Conservation (phyloP, 768 basidiomycete genomes). For the Tulasnella calospora region DNA sequence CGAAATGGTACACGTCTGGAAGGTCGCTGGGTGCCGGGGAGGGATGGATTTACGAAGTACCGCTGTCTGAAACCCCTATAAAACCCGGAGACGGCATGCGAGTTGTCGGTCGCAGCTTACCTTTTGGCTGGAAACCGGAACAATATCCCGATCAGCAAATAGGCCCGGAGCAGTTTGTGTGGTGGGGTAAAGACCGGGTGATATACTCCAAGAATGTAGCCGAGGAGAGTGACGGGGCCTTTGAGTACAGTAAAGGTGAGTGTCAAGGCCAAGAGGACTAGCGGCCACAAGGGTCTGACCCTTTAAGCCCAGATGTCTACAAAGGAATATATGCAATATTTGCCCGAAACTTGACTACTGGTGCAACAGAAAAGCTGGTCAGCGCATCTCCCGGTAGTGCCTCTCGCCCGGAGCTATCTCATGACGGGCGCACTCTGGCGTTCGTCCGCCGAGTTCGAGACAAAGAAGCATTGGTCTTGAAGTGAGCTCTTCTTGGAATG, state of each 20-base stretch:
- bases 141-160: slow-evolving; percentile 66
- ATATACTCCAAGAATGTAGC: slow-evolving; percentile 63
- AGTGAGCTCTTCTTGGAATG: slow-evolving; percentile 42
- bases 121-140: slow-evolving; percentile 55
- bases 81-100: slow-evolving; percentile 48
- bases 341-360: slow-evolving; percentile 57
- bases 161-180: slow-evolving; percentile 66
- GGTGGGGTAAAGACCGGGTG: slow-evolving; percentile 52
- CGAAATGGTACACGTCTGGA: slow-evolving; percentile 67
- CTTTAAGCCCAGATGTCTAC: slow-evolving; percentile 52
- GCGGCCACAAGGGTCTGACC: not conserved
- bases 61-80: slow-evolving; percentile 36
- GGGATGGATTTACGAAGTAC: slow-evolving; percentile 63
- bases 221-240: slow-evolving; percentile 44
- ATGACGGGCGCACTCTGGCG: slow-evolving; percentile 62
- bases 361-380: slow-evolving; percentile 50
- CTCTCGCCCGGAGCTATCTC: slow-evolving; percentile 63
- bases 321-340: slow-evolving; percentile 67
- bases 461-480: slow-evolving; percentile 66
- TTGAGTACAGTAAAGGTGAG: slow-evolving; percentile 62
- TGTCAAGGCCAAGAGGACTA: not conserved
- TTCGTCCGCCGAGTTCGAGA: slow-evolving; percentile 70
- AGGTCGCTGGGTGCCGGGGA: slow-evolving; percentile 68
- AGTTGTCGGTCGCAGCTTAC: slow-evolving; percentile 53
- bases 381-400: slow-evolving; percentile 63